Base-by-base conservation (phyloP, 176 grass and related monocot genomes). In the Aegilops umbellulata region DNA sequence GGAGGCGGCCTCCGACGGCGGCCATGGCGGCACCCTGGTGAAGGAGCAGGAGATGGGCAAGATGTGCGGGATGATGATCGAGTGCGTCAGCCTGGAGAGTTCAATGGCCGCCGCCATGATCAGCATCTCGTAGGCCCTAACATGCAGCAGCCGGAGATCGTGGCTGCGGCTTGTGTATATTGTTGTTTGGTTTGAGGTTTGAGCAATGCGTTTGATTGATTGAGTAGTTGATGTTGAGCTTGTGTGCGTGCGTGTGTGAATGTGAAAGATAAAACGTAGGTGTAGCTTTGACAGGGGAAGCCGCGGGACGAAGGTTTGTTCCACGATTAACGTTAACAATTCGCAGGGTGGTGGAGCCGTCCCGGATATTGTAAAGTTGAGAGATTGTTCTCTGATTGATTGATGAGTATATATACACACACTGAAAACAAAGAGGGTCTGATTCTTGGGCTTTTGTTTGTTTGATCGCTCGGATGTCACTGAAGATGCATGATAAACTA, bases 111-210 rank as follows among this genome's bases (percentile, higher is more conserved):
- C 83, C 49, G 62, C 81, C 20, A 76, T 85, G 53, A 69, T 90
- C 57, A 86, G 80, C 88, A 88, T 90, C 79, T 92, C 88, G 30
- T 92, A 95, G 83, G 82, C 53, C 49, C 16, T 53, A 51, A 19
- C 2, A 3, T n/a, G 51, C 53, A n/a, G 51, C 57, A 34, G 10
- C 8, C 65, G 14, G 8, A 46, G 58, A 15, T 14, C 6, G 5
- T 34, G 57, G 55, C 36, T 58, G 15, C 17, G 77, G 29, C 11
- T 66, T 65, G 41, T 68, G 79, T 81, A 81, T 81, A 81, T 81
- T 9, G 29, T 30, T 81, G 64, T 46, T 19, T 49, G 25, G 10
- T 53, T 68, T 81, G 79, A 27, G 30, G 79, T 68, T 81, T 81
- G 79, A 31, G 63, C 30, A 60, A 81, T 51, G 79, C 31, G 63